Percentiles rank a stretch among this genome's conserved stretches.
These are phyloP conservation scores for Kwoniella sp. DNA, from an alignment of 768 basidiomycete species.

Conservation along the genomic window DNA sequence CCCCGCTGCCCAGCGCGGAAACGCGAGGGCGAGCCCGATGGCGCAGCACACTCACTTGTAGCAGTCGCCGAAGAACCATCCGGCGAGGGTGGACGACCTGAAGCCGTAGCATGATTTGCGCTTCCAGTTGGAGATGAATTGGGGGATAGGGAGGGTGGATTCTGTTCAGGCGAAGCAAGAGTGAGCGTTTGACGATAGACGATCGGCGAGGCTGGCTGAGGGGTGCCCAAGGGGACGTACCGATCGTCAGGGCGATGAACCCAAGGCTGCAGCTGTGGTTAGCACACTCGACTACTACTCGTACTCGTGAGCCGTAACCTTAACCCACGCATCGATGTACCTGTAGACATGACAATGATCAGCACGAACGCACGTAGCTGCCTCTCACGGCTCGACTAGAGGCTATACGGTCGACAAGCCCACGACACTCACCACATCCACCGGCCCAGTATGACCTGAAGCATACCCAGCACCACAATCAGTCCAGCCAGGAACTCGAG, in stretches of 20 bases:
- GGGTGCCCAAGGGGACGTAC: constrained; percentile 10
- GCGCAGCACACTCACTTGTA: constrained; percentile 39
- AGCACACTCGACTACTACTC: too few relatives aligned
- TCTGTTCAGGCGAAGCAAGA: constrained; percentile 26
- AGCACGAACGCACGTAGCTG: too few relatives aligned
- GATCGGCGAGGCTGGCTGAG: not conserved
- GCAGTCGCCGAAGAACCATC: constrained; percentile 48
- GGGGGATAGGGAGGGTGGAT: constrained; percentile 49
- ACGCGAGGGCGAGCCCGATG: not conserved
- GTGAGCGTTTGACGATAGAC: not conserved
- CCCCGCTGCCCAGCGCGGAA: not conserved
- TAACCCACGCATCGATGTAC: constrained; percentile 46
- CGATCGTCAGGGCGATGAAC: constrained; percentile 38
- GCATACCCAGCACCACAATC: constrained; percentile 40
- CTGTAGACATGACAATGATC: constrained; percentile 8
- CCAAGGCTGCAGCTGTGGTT: constrained; percentile 39
- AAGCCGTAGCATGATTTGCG: constrained; percentile 47
- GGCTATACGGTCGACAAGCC: too few relatives aligned
- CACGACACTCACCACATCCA: constrained; percentile 47
- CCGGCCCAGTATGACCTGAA: constrained; percentile 41
- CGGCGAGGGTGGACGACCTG: constrained; percentile 42
- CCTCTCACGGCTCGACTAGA: not conserved
- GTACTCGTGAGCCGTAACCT: too few relatives aligned
- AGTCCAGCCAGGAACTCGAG: constrained; percentile 48
- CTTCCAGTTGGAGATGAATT: constrained; percentile 46